Evolutionary conservation across 2,329 filamentous ascomycete species (phyloP), one percentile per base, ranked within the genome.

Genomic region (Diplocarpon rosae): DNA sequence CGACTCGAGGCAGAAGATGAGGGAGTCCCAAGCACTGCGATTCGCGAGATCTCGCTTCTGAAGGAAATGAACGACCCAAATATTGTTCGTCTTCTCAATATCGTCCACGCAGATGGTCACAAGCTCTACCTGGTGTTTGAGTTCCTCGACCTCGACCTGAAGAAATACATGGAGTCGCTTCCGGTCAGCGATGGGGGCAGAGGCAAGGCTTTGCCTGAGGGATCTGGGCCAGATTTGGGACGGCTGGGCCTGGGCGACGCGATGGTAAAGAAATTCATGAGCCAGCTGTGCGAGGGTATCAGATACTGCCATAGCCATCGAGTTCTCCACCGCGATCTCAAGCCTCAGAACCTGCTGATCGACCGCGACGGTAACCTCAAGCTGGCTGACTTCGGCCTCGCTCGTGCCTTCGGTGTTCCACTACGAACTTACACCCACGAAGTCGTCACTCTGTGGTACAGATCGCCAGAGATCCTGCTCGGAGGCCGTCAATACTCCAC

Each of bases 51-150:
- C 60, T 93, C 86, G 20, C 76, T 95, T 35, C 78, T 95, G 59
- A 95, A 95, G 66, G 88, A 95, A 67, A 89, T 95, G 85, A 82
- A 83, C 62, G 84, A 95, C 64, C 82, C 84, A 50, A 93, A 90
- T 66, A 92, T 95, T 59, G 85, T 95, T 48, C 78, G 80, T 52
- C 77, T 95, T 35, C 67, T 89, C 61, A 94, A 95, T 69, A 95
- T 95, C 54, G 87, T 95, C 42, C 88, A 95, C 65, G 86, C 88
- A 60, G 89, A 95, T 63, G 87, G 88, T 45, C 86, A 94, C 69
- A 95, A 95, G 69, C 78, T 95, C 40, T 95, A 94, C 66, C 82
- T 95, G 38, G 88, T 95, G 56, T 85, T 89, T 53, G 88, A 95
- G 64, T 95, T 85, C 66, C 81, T 95, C 55, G 88, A 94, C 60